Percentiles rank a stretch among this genome's conserved stretches.
Conservation (phyloP, 495 filamentous ascomycete genomes). For the Aspergillus indologenus region DNA sequence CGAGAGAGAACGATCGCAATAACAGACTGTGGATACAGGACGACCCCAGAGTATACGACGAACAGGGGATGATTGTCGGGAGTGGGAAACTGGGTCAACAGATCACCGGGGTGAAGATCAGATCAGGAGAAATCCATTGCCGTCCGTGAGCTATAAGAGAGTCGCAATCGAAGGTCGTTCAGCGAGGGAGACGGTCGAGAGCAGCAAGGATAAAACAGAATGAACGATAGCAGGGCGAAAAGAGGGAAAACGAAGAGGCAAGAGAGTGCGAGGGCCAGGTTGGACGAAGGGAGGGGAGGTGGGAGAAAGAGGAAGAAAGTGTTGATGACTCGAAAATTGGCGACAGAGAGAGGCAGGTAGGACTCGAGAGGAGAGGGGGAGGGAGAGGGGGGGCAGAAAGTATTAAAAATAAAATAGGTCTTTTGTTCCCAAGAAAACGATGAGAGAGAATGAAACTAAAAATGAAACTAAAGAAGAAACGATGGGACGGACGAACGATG, state of each 20-base stretch:
- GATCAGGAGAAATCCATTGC: not conserved
- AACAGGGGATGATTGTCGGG: not conserved
- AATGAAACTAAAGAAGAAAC: not conserved
- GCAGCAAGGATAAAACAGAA: not conserved
- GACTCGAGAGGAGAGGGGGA: constrained; percentile 13
- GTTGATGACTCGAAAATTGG: constrained; percentile 3
- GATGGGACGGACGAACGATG: not conserved
- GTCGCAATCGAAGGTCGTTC: not conserved
- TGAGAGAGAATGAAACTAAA: not conserved
- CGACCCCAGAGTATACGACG: not conserved
- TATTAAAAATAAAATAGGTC: not conserved
- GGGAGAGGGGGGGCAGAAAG: constrained; percentile 6
- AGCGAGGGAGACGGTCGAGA: not conserved
- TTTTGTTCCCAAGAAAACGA: no score
- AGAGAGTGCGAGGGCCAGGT: constrained; percentile 2
- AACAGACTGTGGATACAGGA: not conserved
- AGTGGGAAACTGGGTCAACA: not conserved
- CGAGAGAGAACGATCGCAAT: not conserved
- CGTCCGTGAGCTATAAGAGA: not conserved
- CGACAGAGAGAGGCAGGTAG: constrained; percentile 13
- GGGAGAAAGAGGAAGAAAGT: constrained; percentile 5
- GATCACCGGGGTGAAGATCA: not conserved
- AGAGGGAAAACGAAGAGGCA: constrained; percentile 1
- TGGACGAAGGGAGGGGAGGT: not conserved
- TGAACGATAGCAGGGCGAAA: not conserved